phyloP scores from a whole-genome alignment of 495 filamentous ascomycete species.

The Cercophora scortea region DNA sequence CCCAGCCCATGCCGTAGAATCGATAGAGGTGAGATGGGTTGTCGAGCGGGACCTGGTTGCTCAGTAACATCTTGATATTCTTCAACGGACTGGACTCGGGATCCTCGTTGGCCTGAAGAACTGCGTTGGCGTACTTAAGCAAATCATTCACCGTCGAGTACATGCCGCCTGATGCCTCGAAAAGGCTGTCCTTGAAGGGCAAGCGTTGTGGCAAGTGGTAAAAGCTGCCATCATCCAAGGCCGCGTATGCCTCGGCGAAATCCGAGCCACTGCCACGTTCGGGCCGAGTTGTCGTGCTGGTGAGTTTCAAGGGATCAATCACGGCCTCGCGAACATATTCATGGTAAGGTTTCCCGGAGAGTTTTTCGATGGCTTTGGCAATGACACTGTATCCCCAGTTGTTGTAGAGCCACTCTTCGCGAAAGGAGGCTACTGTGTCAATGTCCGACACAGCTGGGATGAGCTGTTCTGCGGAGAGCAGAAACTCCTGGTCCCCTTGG shows the following conservation, averaged over 20 bases:
- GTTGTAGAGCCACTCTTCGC: slow-evolving; percentile 17
- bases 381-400: slow-evolving; percentile 17
- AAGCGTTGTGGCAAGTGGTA: slow-evolving; percentile 4
- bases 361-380: slow-evolving; percentile 14
- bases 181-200: slow-evolving; percentile 10
- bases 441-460: slow-evolving; percentile 3
- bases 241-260: slow-evolving; percentile 3
- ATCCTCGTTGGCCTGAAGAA: background rate
- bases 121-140: background rate
- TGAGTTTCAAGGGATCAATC: background rate
- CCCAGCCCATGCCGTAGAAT: slow-evolving; percentile 10
- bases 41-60: slow-evolving; percentile 2
- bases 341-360: slow-evolving; percentile 5
- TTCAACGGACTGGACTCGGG: background rate
- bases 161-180: slow-evolving; percentile 8
- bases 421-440: background rate
- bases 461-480: background rate
- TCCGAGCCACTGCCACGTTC: background rate
- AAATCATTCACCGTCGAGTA: slow-evolving; percentile 10
- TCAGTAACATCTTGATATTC: slow-evolving; percentile 2
- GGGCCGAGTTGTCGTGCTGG: background rate
- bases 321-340: slow-evolving; percentile 7
- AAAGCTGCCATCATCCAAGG: background rate
- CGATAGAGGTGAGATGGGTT: slow-evolving; percentile 1
- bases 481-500: slow-evolving; percentile 1